phyloP scores from a whole-genome alignment of 306 rosid genomes.

The Medicago ruthenica region DNA sequence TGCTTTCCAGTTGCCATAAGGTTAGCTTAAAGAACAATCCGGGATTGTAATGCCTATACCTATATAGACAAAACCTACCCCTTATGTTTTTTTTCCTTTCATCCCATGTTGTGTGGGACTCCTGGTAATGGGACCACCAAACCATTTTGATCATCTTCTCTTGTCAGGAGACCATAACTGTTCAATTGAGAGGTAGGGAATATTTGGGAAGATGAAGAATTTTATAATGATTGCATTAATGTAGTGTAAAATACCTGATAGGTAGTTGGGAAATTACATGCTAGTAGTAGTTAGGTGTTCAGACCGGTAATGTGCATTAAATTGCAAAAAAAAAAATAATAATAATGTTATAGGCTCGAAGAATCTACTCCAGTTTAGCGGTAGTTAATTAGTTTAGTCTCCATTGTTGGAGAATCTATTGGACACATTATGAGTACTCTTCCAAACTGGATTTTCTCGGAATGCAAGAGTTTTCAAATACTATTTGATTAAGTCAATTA shows the following conservation, averaged over 20 bases:
- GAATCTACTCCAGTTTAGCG: too few relatives aligned
- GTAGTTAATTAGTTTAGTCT: too few relatives aligned
- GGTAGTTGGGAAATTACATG: slow-evolving; percentile 22
- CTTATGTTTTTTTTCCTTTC: neutral
- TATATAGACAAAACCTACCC: slow-evolving; percentile 6
- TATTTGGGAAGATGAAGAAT: slow-evolving; percentile 22
- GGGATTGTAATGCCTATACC: neutral
- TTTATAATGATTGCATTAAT: slow-evolving; percentile 26
- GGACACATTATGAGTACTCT: neutral
- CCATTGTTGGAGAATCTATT: too few relatives aligned
- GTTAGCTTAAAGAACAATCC: neutral
- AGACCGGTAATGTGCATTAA: too few relatives aligned
- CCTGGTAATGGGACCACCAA: slow-evolving; percentile 1
- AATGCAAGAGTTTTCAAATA: neutral
- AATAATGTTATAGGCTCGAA: too few relatives aligned
- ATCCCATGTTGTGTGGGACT: neutral
- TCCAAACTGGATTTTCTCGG: neutral
- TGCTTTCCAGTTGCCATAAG: neutral
- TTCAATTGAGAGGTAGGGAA: slow-evolving; percentile 12
- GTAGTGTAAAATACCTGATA: neutral
- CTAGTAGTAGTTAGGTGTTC: neutral
- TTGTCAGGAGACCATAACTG: neutral
- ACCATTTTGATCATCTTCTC: neutral
- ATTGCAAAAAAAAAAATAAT: too few relatives aligned
- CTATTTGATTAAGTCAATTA: too few relatives aligned